Evolutionary conservation across 768 basidiomycete genomes (phyloP), one percentile per base, ranked within the genome.

Genomic region (Paxillus ammoniavirescens): DNA sequence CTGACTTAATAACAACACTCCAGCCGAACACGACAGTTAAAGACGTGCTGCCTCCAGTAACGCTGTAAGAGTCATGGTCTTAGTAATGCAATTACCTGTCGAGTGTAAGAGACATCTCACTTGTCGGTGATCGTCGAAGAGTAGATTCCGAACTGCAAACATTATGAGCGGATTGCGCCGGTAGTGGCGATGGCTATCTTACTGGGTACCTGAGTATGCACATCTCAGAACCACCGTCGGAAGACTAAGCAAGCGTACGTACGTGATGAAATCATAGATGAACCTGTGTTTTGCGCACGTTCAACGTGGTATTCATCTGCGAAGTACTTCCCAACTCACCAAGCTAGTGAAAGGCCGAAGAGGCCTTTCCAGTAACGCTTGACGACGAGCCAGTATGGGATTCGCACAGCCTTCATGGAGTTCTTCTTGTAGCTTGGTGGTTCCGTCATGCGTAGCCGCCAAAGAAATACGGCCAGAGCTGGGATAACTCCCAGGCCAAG

Each of bases 391-490:
- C 68, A 56, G 65, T 94, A 93, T 0, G 93, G 93, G 51, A 91
- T 87, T 40, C 70, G 76, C 9, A 82, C 79, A 43, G 79, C 66
- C 61, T 83, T 89, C 90, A 95, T 93, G 1, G 89, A 86, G 68
- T 90, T 82, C 59, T 82, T 86, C 67, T 79, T 84, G 68, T 79
- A 94, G 15, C 83, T 75, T 12, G 76, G 76, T 1, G 93, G 91
- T 62, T 95, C 91, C 28, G 84, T 78, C 88, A 95, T 92, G 55
- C 77, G 81, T 49, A 92, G 65, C 59, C 93, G 91, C 92, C 93
- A 95, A 47, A 91, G 61, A 62, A 95, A 83, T n/a, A 95, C 87
- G 8, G 82, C 79, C 12, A 83, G 59, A 6, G 93, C 93, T 35
- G 93, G 93, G 51, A 96, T 64, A 38, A 87, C 73, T 33, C 93